Evolutionary conservation across 2,329 filamentous ascomycete species (phyloP), one percentile per base, ranked within the genome.

Genomic region (Alternaria sp.): DNA sequence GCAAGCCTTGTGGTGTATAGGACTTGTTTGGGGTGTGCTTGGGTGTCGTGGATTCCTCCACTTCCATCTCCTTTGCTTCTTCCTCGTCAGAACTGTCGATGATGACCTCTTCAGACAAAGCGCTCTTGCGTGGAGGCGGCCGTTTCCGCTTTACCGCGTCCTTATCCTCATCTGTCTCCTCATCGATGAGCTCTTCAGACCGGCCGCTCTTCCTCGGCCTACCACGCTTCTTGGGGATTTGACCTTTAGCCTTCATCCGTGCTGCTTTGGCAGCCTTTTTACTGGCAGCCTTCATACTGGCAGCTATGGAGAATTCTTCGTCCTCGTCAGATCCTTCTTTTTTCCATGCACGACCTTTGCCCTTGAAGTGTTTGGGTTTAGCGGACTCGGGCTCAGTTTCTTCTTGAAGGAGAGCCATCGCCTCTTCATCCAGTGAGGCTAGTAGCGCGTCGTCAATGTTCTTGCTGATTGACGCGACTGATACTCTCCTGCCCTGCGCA

Each of bases 291-390:
- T 65, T 67, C 55, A 65, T 74, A 60, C 61, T 67, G 46, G 65
- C 72, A 20, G 63, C 62, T 7, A 58, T 42, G 11, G 63, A 69
- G 51, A 72, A 72, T 26, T 75, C 72, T 28, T 73, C 62, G 43
- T 76, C 74, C 54, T 75, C 74, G 24, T 75, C 73, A 5, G 71
- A 71, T 3, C 67, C 68, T 14, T 73, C 70, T 52, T 75, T 75
- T 57, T 72, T 74, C 71, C 72, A 75, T 6, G 71, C 71, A 16
- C 74, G 63, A 7, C 73, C 73, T 59, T 75, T 75, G 32, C 72
- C 71, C 43, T 75, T 75, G 65, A 71, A 75, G 44, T 75, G 69
- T 47, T 70, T 73, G n/a, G 65, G 65, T 36, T 41, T 51, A 3
- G 57, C 18, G 30, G 51, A 48, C 48, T 62, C 55, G 20, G 51